Percentiles rank a stretch among this genome's conserved stretches.
Conservation (phyloP, 192 early-diverging fungal species). For the Coemansia brasiliensis region DNA sequence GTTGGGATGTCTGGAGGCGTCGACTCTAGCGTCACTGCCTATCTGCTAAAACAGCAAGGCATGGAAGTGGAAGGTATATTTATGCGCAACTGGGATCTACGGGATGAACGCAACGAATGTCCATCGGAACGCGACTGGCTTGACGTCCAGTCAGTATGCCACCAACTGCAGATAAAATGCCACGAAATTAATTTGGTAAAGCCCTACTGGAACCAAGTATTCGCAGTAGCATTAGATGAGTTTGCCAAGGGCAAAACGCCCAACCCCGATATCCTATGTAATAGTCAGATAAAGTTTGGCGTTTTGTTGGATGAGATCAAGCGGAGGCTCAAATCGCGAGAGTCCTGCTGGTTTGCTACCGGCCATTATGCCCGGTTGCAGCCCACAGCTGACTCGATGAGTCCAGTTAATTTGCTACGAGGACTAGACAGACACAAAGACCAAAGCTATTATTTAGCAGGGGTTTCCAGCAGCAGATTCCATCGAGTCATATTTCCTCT, state of each 20-base stretch:
- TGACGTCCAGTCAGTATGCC: slow-evolving; percentile 74
- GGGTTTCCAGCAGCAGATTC: slow-evolving; percentile 39
- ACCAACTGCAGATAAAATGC: slow-evolving; percentile 66
- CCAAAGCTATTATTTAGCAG: slow-evolving; percentile 91
- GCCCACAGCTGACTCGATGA: not conserved
- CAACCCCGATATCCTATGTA: slow-evolving; percentile 93
- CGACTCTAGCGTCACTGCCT: slow-evolving; percentile 84
- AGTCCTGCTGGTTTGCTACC: slow-evolving; percentile 58
- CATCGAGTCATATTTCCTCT: slow-evolving; percentile 75
- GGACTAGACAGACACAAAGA: slow-evolving; percentile 79
- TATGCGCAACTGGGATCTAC: slow-evolving; percentile 95
- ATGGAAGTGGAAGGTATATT: slow-evolving; percentile 74
- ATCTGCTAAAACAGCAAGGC: slow-evolving; percentile 67
- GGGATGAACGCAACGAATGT: slow-evolving; percentile 76
- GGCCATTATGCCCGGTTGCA: slow-evolving; percentile 62
- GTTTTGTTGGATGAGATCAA: slow-evolving; percentile 64
- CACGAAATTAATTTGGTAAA: slow-evolving; percentile 71
- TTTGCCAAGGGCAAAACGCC: slow-evolving; percentile 76
- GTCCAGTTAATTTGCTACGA: slow-evolving; percentile 6
- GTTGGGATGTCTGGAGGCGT: slow-evolving; percentile 94
- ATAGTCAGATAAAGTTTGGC: slow-evolving; percentile 93
- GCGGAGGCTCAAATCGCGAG: not conserved
- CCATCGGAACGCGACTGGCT: slow-evolving; percentile 74
- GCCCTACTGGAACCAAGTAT: slow-evolving; percentile 91
- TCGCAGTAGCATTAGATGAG: slow-evolving; percentile 74